Evolutionary conservation across 495 filamentous ascomycete species (phyloP), one percentile per base, ranked within the genome.

Genomic region (Talaromyces stipitatus): DNA sequence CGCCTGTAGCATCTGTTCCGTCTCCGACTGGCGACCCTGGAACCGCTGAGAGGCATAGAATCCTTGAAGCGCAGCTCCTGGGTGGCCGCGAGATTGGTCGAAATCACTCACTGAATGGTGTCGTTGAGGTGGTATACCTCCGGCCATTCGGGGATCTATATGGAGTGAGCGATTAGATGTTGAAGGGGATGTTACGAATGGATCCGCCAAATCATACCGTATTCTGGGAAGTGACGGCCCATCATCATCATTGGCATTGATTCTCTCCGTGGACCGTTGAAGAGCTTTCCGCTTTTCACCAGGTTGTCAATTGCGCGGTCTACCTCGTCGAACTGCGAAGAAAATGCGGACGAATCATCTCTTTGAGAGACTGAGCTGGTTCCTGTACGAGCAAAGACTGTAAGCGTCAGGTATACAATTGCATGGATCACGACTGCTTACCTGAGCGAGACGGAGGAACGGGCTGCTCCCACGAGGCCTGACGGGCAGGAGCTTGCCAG

Each of bases 1-100:
- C 69, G 90, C 92, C 83, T 97, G 94, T 82, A 95, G 87, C 85
- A 96, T 89, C 76, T 96, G 91, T 75, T 98, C 94, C 69, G 92
- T 90, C 78, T 98, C 94, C 78, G 87, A 95, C 54, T 88, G 89
- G 66, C 91, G 89, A 66, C 89, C 81, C 74, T 92, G 90, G 73
- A 92, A 92, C 62, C 94, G 89, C 74, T 98, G 94, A 56, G 83
- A 85, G 62, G 91, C 89, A 71, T 96, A 97, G 73, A 92, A 98
- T 63, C 85, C 91, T 68, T 97, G 94, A 54, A 92, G 77, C 66
- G 92, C 95, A 60, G 88, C 82, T 50, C 82, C 81, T 56, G 88
- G 85, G 68, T 88, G 89, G 55, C 82, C 74, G 41, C 86, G 78
- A 48, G 84, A 77, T 60, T 83, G 82, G 64, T 94, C 89, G 74